A percentile compares a stretch with the other conserved stretches of the same genome.
Conservation (phyloP, 2,329 filamentous ascomycete genomes). For the Hirsutella rhossiliensis region DNA sequence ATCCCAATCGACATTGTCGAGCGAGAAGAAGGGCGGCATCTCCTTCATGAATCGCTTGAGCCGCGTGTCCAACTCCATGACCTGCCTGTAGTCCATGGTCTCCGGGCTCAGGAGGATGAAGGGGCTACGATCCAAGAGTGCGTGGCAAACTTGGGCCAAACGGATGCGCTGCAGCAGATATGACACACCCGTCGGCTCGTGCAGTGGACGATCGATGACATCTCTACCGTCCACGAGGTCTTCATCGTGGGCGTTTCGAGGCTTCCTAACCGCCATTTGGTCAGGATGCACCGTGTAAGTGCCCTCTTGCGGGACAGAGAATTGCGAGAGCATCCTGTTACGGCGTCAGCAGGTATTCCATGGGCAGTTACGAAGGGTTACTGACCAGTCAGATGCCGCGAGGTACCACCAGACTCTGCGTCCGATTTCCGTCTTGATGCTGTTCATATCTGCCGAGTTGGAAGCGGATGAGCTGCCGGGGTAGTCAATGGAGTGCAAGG, state of each 20-base stretch:
- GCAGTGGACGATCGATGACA: slow-evolving; percentile 15
- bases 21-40: slow-evolving; percentile 16
- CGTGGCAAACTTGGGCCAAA: slow-evolving; percentile 23
- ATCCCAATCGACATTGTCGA: slow-evolving; percentile 8
- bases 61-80: slow-evolving; percentile 19
- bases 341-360: too few relatives aligned
- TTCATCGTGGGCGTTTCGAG: slow-evolving; percentile 25
- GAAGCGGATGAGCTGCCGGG: slow-evolving; percentile 8
- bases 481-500: slow-evolving; percentile 27
- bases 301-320: slow-evolving; percentile 20
- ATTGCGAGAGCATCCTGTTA: slow-evolving; percentile 22
- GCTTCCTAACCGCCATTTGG: slow-evolving; percentile 26
- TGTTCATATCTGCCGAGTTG: slow-evolving; percentile 10
- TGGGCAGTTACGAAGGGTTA: not conserved
- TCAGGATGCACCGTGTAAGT: slow-evolving; percentile 23
- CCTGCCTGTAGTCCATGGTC: slow-evolving; percentile 16
- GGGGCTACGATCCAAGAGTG: slow-evolving; percentile 19
- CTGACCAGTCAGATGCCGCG: slow-evolving; percentile 26
- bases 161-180: slow-evolving; percentile 25
- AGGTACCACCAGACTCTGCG: slow-evolving; percentile 33
- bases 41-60: slow-evolving; percentile 15
- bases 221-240: slow-evolving; percentile 19
- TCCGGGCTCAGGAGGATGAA: slow-evolving; percentile 14
- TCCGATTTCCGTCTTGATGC: slow-evolving; percentile 22
- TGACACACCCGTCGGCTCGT: slow-evolving; percentile 21